Evolutionary conservation across 2,329 filamentous ascomycete genomes (phyloP).

Genomic region (Talaromyces sp.): DNA sequence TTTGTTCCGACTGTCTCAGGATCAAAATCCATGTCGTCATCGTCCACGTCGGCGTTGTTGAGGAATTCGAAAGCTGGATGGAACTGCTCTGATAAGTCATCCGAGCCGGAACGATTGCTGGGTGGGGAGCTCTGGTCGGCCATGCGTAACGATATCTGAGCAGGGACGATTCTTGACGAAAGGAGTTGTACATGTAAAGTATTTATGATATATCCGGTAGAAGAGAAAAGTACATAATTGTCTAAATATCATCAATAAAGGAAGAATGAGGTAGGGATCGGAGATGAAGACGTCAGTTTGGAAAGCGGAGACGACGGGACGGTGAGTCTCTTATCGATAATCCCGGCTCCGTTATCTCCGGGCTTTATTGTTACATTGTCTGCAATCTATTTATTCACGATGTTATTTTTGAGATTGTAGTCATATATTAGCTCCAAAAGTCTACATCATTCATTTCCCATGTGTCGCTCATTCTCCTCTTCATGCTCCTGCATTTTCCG

Average conservation of each 20-base stretch:
- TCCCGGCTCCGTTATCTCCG: constrained; percentile 21
- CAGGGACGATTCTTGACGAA: too few relatives aligned
- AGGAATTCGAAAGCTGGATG: constrained; percentile 39
- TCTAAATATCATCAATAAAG: not conserved
- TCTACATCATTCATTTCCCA: not conserved
- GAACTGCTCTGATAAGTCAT: constrained; percentile 29
- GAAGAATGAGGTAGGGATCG: not conserved
- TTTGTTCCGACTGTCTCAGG: constrained; percentile 40
- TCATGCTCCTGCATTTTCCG: constrained; percentile 6
- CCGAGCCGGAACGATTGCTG: constrained; percentile 23
- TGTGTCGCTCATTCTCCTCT: constrained; percentile 21
- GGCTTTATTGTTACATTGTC: not conserved
- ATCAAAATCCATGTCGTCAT: constrained; percentile 53
- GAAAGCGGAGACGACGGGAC: constrained; percentile 6
- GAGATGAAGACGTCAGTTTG: not conserved
- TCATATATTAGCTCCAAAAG: too few relatives aligned
- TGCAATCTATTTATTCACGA: too few relatives aligned
- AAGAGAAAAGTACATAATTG: not conserved
- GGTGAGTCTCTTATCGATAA: constrained; percentile 23
- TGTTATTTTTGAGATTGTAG: too few relatives aligned
- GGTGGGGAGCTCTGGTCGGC: constrained; percentile 27
- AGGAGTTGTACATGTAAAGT: too few relatives aligned
- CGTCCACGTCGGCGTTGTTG: constrained; percentile 31
- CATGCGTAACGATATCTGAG: constrained; percentile 23
- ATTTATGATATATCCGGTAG: too few relatives aligned